Evolutionary conservation across 1,284 basidiomycete species (phyloP), one percentile per base, ranked within the genome.

Genomic region (Irpex rosettiformis): DNA sequence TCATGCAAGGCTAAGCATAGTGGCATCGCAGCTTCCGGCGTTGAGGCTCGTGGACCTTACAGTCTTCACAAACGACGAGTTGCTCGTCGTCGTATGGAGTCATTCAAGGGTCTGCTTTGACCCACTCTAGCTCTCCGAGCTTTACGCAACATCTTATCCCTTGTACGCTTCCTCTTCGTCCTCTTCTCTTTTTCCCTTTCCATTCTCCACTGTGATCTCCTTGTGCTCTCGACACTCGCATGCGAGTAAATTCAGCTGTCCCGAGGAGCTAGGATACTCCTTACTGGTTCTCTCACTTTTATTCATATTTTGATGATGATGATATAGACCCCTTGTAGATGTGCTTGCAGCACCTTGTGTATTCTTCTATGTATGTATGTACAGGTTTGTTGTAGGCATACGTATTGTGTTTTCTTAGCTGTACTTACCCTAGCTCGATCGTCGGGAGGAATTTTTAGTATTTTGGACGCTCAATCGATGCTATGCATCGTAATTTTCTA

Each of bases 1-100:
- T 40, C 54, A 4, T 59, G 58, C 58, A 56, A 51, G 28, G 51
- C 48, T 52, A 56, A 58, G 54, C 43, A 53, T 27, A 33, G 18
- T 47, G 16, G 7, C 37, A 52, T 29, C 42, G 29, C 22, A 18
- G 22, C n/a, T 24, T 37, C 7, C 13, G 16, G 29, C 25, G 51
- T 22, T 7, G 43, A 30, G 43, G 10, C 18, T 27, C 29, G 37
- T 45, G 54, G 28, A 40, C 13, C 40, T 7, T 27, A 29, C 52
- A 40, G n/a, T 21, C 37, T 57, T 2, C 55, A 52, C 28, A 22
- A 30, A 27, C 33, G 55, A 11, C 55, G 43, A 21, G 16, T 18
- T 28, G 58, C 54, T 21, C 45, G 47, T 29, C 25, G n/a, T 43
- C n/a, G 16, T 16, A 8, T 37, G 22, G 42, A 45, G 6, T 42